Evolutionary conservation across 495 filamentous ascomycete species (phyloP).

Genomic region (Aspergillus bridgeri): DNA sequence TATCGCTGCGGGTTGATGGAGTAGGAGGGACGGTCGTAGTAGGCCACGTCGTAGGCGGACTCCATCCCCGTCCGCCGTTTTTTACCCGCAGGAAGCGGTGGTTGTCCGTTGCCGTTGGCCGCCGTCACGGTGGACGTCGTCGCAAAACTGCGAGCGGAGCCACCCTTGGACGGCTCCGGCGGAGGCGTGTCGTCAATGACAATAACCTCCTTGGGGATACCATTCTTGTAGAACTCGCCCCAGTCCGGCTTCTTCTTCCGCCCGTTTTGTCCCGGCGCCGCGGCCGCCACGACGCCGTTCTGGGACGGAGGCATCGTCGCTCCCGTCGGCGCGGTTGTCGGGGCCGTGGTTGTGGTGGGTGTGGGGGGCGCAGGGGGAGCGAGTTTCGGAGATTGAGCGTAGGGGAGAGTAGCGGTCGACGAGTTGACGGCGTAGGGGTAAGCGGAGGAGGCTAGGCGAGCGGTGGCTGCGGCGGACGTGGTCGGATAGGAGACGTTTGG

Average conservation of each 20-base stretch:
- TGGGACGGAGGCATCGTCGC: constrained; percentile 25
- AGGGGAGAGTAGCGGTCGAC: constrained; percentile 38
- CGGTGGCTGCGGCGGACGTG: constrained; percentile 46
- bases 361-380: constrained; percentile 31
- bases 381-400: constrained; percentile 33
- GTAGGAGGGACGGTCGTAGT: constrained; percentile 58
- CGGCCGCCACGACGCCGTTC: constrained; percentile 22
- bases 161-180: constrained; percentile 47
- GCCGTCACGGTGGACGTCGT: constrained; percentile 18
- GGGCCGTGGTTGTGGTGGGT: constrained; percentile 23
- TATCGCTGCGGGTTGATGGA: constrained; percentile 71
- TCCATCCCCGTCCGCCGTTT: constrained; percentile 60
- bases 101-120: constrained; percentile 26
- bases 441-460: constrained; percentile 48
- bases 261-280: constrained; percentile 54
- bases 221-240: constrained; percentile 89
- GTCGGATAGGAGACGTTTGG: constrained; percentile 52
- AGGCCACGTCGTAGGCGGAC: constrained; percentile 61
- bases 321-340: not conserved
- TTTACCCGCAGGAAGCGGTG: constrained; percentile 56
- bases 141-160: constrained; percentile 25
- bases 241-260: constrained; percentile 70
- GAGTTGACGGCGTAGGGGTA: constrained; percentile 48
- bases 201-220: constrained; percentile 88
- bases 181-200: constrained; percentile 91